A percentile compares a stretch with the other conserved stretches of the same genome.
Evolutionary conservation across 73 alveolate species (phyloP).

Genomic region (Blepharisma stoltei): DNA sequence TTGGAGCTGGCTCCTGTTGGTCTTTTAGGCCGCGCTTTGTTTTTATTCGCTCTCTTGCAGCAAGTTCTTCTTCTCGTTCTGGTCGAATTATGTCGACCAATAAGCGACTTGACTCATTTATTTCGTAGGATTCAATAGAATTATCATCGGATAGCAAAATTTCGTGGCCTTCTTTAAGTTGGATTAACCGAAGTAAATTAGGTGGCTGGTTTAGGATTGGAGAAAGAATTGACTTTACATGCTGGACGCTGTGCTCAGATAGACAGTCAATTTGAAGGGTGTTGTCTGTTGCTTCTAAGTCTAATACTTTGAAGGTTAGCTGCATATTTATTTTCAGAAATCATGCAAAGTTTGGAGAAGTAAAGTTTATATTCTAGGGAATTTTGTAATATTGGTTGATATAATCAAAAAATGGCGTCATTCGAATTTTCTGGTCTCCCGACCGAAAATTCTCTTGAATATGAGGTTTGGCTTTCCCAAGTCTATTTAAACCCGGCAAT

Average conservation of each 20-base stretch:
- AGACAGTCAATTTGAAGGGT: neutral
- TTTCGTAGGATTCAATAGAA: neutral
- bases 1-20: neutral
- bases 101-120: neutral
- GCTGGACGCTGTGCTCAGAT: neutral
- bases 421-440: no score
- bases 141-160: neutral
- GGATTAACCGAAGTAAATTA: neutral
- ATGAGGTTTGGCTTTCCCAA: no score
- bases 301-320: neutral
- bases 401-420: no score
- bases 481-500: no score
- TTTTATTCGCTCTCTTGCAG: neutral
- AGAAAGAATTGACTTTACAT: neutral
- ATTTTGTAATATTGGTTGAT: no score
- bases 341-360: no score
- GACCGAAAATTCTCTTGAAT: no score
- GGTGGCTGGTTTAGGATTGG: neutral
- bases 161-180: conserved; percentile 6
- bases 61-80: neutral
- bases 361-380: no score
- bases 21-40: neutral
- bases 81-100: neutral
- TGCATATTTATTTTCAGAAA: neutral
- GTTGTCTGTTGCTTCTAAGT: neutral